A percentile compares a stretch with the other conserved stretches of the same genome.
Conservation (phyloP, 23 red algal genomes). For the Gracilaria vermiculophylla region DNA sequence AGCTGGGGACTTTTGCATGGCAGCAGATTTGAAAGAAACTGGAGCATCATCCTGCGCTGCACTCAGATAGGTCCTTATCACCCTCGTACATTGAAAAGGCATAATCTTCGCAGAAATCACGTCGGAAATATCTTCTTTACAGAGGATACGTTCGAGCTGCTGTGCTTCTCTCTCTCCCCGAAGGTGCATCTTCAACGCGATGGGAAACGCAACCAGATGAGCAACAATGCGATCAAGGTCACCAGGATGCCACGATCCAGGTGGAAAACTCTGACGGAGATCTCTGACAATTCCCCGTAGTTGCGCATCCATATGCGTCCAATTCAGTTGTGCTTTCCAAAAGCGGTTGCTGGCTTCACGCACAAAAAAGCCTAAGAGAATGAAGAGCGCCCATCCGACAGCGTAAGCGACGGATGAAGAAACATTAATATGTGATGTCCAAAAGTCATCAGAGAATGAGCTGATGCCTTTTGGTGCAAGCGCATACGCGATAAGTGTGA, state of each 20-base stretch:
- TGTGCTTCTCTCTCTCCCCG: slow-evolving; percentile 13
- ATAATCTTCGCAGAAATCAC: not conserved
- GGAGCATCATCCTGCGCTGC: slow-evolving; percentile 22
- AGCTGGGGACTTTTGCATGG: not conserved
- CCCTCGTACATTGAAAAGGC: slow-evolving; percentile 13
- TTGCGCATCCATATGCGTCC: not conserved
- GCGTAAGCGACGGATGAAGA: slow-evolving; percentile 33
- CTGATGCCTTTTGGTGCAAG: not conserved
- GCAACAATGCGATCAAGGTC: slow-evolving; percentile 39
- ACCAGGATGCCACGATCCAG: slow-evolving; percentile 12
- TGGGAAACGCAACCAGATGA: slow-evolving; percentile 40
- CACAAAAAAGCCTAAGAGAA: slow-evolving; percentile 47
- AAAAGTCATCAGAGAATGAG: slow-evolving; percentile 12
- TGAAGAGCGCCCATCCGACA: slow-evolving; percentile 46
- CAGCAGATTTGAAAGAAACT: not conserved
- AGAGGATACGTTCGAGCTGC: slow-evolving; percentile 12
- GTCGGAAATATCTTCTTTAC: not conserved
- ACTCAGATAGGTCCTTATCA: slow-evolving; percentile 25
- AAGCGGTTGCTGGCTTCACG: slow-evolving; percentile 37
- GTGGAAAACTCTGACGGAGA: slow-evolving; percentile 23
- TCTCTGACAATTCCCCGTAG: slow-evolving; percentile 5
- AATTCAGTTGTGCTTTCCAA: slow-evolving; percentile 7
- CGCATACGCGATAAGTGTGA: not conserved
- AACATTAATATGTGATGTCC: slow-evolving; percentile 20
- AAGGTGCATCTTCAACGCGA: slow-evolving; percentile 50